These are phyloP conservation scores for Fusarium camptoceras DNA, from an alignment of 2,329 filamentous ascomycete genomes.

Conservation along the genomic window DNA sequence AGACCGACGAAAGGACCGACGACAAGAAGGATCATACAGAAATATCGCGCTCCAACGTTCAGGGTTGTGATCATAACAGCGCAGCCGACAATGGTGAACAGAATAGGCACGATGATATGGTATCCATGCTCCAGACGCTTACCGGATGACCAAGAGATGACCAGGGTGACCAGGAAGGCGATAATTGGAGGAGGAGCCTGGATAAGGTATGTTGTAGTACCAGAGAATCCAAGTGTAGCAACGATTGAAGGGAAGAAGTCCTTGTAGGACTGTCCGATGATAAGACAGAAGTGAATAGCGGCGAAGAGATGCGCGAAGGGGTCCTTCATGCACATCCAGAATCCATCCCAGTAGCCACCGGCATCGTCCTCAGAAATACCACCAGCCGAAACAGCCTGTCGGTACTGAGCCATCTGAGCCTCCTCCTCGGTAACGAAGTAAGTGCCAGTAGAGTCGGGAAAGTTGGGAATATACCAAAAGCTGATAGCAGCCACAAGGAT, in stretches of 20 bases:
- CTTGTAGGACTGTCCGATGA: constrained; percentile 57
- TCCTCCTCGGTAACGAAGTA: constrained; percentile 54
- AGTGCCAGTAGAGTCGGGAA: constrained; percentile 49
- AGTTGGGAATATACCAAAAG: constrained; percentile 54
- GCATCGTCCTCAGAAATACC: constrained; percentile 52
- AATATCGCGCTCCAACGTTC: constrained; percentile 56
- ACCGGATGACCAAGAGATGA: constrained; percentile 55
- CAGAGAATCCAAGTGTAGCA: constrained; percentile 44
- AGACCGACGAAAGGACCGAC: constrained; percentile 54
- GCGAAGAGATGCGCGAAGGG: constrained; percentile 55
- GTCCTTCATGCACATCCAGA: constrained; percentile 50
- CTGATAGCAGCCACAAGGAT: constrained; percentile 49
- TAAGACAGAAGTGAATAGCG: constrained; percentile 56
- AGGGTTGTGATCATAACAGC: constrained; percentile 57
- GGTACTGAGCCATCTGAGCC: constrained; percentile 53
- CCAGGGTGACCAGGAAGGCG: constrained; percentile 54
- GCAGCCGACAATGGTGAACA: constrained; percentile 52
- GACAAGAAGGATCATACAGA: constrained; percentile 56
- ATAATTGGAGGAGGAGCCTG: constrained; percentile 58
- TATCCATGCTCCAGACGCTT: constrained; percentile 53
- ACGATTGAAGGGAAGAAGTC: constrained; percentile 58
- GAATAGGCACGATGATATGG: constrained; percentile 56
- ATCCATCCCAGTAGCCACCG: constrained; percentile 54
- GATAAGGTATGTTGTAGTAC: constrained; percentile 53
- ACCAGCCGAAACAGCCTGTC: constrained; percentile 52